A percentile compares a stretch with the other conserved stretches of the same genome.
phyloP scores from a whole-genome alignment of 306 rosid genomes.

The Canavalia gladiata region DNA sequence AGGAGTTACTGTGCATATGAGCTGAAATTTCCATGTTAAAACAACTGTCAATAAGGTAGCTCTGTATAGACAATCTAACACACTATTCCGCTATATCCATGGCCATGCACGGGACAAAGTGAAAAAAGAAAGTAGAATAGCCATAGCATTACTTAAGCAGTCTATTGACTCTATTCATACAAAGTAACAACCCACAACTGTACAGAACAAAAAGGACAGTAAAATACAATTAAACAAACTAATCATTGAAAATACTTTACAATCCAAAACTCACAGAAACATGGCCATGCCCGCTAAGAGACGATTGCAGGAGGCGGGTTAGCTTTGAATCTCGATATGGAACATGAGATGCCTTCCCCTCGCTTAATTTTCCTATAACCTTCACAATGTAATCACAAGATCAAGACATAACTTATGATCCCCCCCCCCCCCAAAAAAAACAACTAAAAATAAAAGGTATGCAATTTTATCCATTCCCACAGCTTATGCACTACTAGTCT shows the following conservation, averaged over 20 bases:
- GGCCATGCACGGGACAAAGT: conserved; percentile 4
- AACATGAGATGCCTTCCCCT: conserved; percentile 99
- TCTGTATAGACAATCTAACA: conserved; percentile 1
- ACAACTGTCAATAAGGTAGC: conserved; percentile 38
- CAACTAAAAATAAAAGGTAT: not conserved
- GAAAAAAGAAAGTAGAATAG: conserved; percentile 31
- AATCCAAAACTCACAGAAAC: conserved; percentile 84
- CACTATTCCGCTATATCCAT: conserved; percentile 12
- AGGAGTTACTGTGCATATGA: conserved; percentile 98
- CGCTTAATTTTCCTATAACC: conserved; percentile 98
- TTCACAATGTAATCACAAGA: conserved; percentile 66
- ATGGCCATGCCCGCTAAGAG: conserved; percentile 95
- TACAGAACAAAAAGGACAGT: conserved; percentile 11
- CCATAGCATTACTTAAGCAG: conserved; percentile 6
- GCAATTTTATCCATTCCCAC: not conserved
- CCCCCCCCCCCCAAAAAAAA: not conserved
- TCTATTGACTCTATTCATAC: not conserved
- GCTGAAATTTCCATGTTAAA: conserved; percentile 65
- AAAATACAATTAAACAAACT: conserved; percentile 23
- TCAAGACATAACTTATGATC: conserved; percentile 34
- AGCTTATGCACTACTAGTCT: not conserved
- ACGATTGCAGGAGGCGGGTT: conserved; percentile 96
- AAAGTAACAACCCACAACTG: conserved; percentile 23
- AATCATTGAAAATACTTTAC: conserved; percentile 38
- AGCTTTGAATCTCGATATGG: conserved; percentile 99